Conservation (phyloP, 148 eudicot genomes). For the Arbutus unedo region DNA sequence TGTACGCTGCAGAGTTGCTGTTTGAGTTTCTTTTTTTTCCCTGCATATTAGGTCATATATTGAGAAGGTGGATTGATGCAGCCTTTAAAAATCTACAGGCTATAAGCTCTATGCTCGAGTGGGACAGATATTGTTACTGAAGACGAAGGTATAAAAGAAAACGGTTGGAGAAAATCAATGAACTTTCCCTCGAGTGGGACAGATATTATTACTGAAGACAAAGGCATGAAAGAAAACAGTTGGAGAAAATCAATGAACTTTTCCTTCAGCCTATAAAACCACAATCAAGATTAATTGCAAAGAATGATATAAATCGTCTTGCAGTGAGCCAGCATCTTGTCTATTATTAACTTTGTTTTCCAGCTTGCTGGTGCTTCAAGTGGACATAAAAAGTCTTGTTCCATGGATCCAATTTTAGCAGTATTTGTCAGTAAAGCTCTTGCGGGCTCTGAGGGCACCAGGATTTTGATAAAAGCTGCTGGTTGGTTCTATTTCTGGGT, state of each 20-base stretch:
- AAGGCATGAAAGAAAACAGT: not conserved
- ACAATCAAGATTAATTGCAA: not conserved
- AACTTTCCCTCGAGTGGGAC: not conserved
- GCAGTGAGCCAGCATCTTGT: not conserved
- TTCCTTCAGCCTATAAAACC: slow-evolving; percentile 5
- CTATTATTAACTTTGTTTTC: not conserved
- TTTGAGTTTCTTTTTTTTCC: not conserved
- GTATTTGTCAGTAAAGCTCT: not conserved
- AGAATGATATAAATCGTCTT: not conserved
- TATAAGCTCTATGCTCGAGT: not conserved
- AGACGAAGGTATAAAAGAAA: not conserved
- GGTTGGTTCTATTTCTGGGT: not conserved
- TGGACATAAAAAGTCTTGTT: not conserved
- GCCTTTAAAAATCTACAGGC: not conserved
- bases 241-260: not conserved
- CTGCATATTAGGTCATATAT: not conserved
- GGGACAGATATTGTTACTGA: not conserved
- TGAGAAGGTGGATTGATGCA: not conserved
- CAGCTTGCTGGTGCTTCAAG: not conserved
- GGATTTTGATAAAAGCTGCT: not conserved
- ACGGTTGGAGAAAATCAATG: not conserved
- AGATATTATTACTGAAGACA: not conserved
- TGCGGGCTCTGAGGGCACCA: not conserved
- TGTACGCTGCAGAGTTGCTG: not conserved
- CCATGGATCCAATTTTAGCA: not conserved